Evolutionary conservation across 2,329 filamentous ascomycete genomes (phyloP).

Genomic region (Curvularia verruculosa): DNA sequence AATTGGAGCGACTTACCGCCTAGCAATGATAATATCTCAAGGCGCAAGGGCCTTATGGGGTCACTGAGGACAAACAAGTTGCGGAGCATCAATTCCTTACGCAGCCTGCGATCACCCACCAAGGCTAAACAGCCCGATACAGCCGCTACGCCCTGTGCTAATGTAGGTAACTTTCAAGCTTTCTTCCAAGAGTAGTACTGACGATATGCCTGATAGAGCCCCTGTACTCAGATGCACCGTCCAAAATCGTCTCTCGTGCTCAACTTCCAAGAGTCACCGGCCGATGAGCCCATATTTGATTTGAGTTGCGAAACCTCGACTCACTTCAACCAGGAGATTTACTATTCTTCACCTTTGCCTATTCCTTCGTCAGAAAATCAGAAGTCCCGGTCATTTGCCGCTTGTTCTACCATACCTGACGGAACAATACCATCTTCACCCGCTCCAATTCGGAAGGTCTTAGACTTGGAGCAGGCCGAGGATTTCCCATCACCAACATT

Average conservation of each 20-base stretch:
- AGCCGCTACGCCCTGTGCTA: background rate
- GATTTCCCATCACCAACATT: conserved; percentile 3
- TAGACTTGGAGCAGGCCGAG: conserved; percentile 23
- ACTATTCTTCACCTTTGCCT: conserved; percentile 39
- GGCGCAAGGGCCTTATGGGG: conserved; percentile 34
- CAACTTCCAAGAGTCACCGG: conserved; percentile 35
- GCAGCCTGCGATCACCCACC: conserved; percentile 29
- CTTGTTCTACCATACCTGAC: conserved; percentile 17
- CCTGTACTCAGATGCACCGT: conserved; percentile 19
- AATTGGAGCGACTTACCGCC: conserved; percentile 21
- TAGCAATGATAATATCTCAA: conserved; percentile 33
- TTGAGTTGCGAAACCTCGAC: conserved; percentile 16
- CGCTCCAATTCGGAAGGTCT: conserved; percentile 33
- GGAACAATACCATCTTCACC: conserved; percentile 39
- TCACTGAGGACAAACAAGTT: conserved; percentile 31
- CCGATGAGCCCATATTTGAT: conserved; percentile 35
- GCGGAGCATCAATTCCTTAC: conserved; percentile 37
- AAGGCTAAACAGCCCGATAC: conserved; percentile 23
- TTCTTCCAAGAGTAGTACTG: background rate
- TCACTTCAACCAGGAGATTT: conserved; percentile 26
- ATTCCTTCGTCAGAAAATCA: conserved; percentile 27
- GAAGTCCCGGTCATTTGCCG: conserved; percentile 1
- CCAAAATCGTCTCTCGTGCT: conserved; percentile 32
- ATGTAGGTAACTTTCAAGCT: background rate
- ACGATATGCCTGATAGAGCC: conserved; percentile 10